A percentile compares a stretch with the other conserved stretches of the same genome.
phyloP scores from a whole-genome alignment of 352 stramenopile genomes.

The Pythium periplocum region DNA sequence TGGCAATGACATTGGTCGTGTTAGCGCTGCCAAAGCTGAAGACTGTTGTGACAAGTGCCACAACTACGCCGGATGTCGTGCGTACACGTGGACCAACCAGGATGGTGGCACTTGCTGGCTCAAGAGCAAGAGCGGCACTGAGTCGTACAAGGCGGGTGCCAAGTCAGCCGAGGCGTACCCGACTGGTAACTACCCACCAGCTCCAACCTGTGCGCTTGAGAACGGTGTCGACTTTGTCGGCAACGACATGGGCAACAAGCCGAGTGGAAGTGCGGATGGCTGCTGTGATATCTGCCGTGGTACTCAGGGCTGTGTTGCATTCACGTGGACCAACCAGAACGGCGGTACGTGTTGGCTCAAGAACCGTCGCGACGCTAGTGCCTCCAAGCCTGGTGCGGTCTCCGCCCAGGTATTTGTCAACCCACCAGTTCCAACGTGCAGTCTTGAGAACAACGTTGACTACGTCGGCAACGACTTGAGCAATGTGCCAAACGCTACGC shows the following conservation, averaged over 20 bases:
- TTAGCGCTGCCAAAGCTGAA: not conserved
- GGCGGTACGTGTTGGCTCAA: slow-evolving; percentile 13
- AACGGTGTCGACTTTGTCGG: slow-evolving; percentile 10
- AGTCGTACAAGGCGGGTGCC: no score
- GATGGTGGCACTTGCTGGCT: slow-evolving; percentile 11
- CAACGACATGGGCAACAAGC: slow-evolving; percentile 16
- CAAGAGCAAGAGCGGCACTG: slow-evolving; percentile 4
- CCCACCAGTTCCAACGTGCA: not conserved
- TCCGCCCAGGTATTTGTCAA: not conserved
- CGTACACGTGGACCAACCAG: slow-evolving; percentile 13
- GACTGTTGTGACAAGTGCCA: slow-evolving; percentile 14
- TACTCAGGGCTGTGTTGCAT: slow-evolving; percentile 5
- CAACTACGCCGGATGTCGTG: slow-evolving; percentile 1
- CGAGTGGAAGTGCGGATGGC: slow-evolving; percentile 4
- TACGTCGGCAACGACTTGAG: slow-evolving; percentile 1
- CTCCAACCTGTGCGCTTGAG: no score
- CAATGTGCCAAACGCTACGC: not conserved
- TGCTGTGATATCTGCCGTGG: slow-evolving; percentile 12
- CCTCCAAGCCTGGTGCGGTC: slow-evolving; percentile 1
- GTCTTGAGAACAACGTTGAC: slow-evolving; percentile 2
- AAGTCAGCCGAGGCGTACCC: no score
- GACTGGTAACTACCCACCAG: no score
- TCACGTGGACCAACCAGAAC: slow-evolving; percentile 11
- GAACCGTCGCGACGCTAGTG: slow-evolving; percentile 2
- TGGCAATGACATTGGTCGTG: slow-evolving; percentile 17